Evolutionary conservation across 768 basidiomycete species (phyloP), one percentile per base, ranked within the genome.

Genomic region (Naganishia onofrii): DNA sequence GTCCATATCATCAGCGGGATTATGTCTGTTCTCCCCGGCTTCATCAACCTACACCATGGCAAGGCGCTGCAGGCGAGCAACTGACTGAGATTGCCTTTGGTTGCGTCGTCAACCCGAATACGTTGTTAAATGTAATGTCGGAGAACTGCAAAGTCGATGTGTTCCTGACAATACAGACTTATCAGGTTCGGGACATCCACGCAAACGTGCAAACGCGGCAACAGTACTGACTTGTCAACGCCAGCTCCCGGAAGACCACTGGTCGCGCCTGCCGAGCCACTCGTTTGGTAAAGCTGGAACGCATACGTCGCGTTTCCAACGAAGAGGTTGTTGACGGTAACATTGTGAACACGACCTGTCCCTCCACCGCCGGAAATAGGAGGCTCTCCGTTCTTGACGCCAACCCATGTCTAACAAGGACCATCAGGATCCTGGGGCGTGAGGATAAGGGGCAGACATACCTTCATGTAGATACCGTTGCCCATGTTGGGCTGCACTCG

Each of bases 381-480:
- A 51, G 48, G 48, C 13, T 51, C 48, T 51, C 48, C 48, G 48
- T 51, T 51, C 21, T 51, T 51, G 21, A 51, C 48, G 23, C 48
- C 48, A 12, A 51, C 48, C 48, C 48, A 51, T 8, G 48, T 51
- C 48, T 51, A 12, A 26, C n/a, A 51, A n/a, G 7, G 21, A 7
- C 3, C 48, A n/a, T n/a, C n/a, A n/a, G n/a, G n/a, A n/a, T n/a
- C n/a, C n/a, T n/a, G n/a, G n/a, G n/a, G n/a, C n/a, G n/a, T n/a
- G n/a, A n/a, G n/a, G n/a, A n/a, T n/a, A n/a, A n/a, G n/a, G n/a
- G n/a, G 15, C 2, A 17, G 21, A 51, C 48, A 13, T 51, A 51
- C 48, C n/a, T 51, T 51, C 48, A 51, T 51, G n/a, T 51, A 51
- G 19, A 51, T 51, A n/a, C 48, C 48, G 23, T 51, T 51, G 23